Conservation (phyloP, 2,329 filamentous ascomycete species). For the Beauveria bassiana region DNA sequence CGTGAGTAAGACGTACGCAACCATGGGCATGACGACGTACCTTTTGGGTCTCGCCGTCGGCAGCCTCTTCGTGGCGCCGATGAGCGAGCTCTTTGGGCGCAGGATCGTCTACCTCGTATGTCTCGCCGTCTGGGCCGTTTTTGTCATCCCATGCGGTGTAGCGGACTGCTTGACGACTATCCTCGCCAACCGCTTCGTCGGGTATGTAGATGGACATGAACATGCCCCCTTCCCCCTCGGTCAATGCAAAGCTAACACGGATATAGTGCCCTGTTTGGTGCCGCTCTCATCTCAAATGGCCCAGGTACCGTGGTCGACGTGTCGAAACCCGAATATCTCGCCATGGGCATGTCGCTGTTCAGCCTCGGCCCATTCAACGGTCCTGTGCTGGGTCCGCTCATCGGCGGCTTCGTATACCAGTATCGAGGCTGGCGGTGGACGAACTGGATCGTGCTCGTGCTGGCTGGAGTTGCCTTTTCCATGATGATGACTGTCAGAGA, state of each 20-base stretch:
- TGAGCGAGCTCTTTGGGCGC: conserved; percentile 58
- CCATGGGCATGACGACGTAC: conserved; percentile 66
- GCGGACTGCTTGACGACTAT: conserved; percentile 57
- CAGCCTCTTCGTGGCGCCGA: conserved; percentile 59
- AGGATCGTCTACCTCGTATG: conserved; percentile 56
- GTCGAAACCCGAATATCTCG: conserved; percentile 62
- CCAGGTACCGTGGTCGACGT: conserved; percentile 74
- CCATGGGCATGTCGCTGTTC: conserved; percentile 72
- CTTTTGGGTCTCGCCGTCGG: conserved; percentile 61
- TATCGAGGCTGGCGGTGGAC: conserved; percentile 84
- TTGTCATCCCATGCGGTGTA: conserved; percentile 61
- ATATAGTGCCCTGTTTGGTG: conserved; percentile 53
- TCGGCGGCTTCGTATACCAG: conserved; percentile 65
- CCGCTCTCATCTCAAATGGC: conserved; percentile 68
- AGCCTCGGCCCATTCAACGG: conserved; percentile 73
- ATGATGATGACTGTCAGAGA: conserved; percentile 58
- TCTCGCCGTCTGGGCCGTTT: conserved; percentile 51
- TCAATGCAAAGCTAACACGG: not conserved
- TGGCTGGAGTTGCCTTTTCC: conserved; percentile 53
- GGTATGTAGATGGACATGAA: conserved; percentile 25
- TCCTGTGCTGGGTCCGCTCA: conserved; percentile 30
- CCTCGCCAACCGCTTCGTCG: conserved; percentile 60
- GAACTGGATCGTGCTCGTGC: conserved; percentile 72
- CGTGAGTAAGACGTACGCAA: conserved; percentile 47
- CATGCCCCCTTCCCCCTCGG: too few relatives aligned